Evolutionary conservation across 106 monocot genomes (phyloP), one percentile per base, ranked within the genome.

Genomic region (Alisma plantagoaquatica): DNA sequence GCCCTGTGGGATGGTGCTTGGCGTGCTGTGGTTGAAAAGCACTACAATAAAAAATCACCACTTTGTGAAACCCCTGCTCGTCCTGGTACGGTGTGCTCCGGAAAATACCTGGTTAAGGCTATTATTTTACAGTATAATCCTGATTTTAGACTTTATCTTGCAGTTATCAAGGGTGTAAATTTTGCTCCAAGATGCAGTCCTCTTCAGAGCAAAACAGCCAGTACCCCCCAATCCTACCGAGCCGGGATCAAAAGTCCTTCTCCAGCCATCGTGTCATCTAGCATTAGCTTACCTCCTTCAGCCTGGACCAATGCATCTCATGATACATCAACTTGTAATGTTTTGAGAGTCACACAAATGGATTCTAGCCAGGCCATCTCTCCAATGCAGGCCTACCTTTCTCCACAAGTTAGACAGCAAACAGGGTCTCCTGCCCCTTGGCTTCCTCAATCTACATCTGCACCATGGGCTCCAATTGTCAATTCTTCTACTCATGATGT

Each of bases 1-100:
- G 64, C 57, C 47, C 27, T 35, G 46, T 96, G 94, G 94, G 80
- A 77, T 29, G 47, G 59, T 76, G 44, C 65, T 22, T 96, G 77
- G 94, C 84, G 35, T 68, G 61, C 50, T 56, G 70, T 70, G 15
- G 41, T 57, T 21, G 75, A 72, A 62, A 81, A 60, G 44, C 75
- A 59, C 57, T 66, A 78, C 29, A 88, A 59, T 54, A 80, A 75
- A 43, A 88, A 71, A 35, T 73, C 84, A 21, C 70, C 81, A 52
- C 29, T 57, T 46, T 65, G 35, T 33, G 76, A 71, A 26, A 81
- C 91, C n/a, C 77, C 73, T 57, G 28, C 74, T 60, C 72, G 27
- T 54, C 62, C 77, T 75, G 91, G 91, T 91, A 52, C 32, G 4
- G 31, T 14, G 43, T 49, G 44, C 53, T 44, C 38, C n/a, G n/a